phyloP scores from a whole-genome alignment of 139 green algal species.

The Monoraphidium neglectum region DNA sequence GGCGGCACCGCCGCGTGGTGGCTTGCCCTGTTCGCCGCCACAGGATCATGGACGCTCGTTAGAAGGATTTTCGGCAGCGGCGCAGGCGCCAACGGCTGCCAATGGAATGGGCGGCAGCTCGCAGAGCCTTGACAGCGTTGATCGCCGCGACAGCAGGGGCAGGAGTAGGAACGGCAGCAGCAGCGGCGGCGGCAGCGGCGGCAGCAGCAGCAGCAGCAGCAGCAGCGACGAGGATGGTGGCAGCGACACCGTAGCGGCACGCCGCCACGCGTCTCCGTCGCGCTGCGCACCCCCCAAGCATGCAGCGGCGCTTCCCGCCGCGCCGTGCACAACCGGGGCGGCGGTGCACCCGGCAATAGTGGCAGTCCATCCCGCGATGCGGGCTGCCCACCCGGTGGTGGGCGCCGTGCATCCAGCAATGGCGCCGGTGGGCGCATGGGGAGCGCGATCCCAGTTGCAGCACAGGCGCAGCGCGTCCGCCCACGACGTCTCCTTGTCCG shows the following conservation, averaged over 20 bases:
- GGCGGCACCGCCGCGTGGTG: too few species aligned
- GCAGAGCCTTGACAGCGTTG: too few species aligned
- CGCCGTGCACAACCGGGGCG: background rate
- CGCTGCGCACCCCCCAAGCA: background rate
- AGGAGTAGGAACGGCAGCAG: too few species aligned
- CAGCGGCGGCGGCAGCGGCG: background rate
- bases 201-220: constrained; percentile 1
- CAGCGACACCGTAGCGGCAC: background rate
- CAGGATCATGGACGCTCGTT: too few species aligned
- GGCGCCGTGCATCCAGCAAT: constrained; percentile 28
- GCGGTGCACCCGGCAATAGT: background rate
- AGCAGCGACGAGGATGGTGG: background rate
- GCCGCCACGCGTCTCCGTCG: background rate
- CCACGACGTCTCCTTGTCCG: too few species aligned
- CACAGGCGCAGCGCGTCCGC: too few species aligned
- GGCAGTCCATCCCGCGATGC: background rate
- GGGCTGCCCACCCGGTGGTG: background rate
- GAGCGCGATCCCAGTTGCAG: background rate
- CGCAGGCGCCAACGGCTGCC: too few species aligned
- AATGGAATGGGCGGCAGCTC: too few species aligned
- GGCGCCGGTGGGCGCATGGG: constrained; percentile 24
- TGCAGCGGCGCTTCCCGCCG: background rate
- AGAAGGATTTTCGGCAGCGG: too few species aligned
- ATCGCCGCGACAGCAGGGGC: too few species aligned
- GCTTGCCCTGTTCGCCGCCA: too few species aligned